Base-by-base conservation (phyloP, 1,139 yeast species). In the Saccharomyces hybrid region DNA sequence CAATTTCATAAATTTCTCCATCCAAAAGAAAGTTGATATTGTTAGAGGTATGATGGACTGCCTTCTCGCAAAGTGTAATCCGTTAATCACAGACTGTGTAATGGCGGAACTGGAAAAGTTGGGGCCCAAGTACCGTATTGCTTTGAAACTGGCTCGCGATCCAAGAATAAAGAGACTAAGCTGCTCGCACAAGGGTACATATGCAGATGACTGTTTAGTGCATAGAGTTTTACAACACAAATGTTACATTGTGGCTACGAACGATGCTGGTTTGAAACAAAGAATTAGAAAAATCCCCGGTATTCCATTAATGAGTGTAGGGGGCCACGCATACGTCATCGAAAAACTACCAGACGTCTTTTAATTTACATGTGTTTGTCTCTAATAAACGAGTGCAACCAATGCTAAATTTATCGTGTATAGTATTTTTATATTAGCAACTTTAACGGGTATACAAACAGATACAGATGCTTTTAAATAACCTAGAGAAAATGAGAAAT, bases 1-100 rank as follows among this genome's bases (percentile, higher is more conserved):
- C 49, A 93, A 93, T 75, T 95, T 93, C 73, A 88, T 93, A 71
- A 93, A 93, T 75, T 91, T 91, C 71, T 88, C 96, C 61, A 91
- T 93, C 64, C 97, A 90, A 70, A 93, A 93, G 75, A 91, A 93
- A 68, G 83, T 93, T 53, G 99, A 95, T 68, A 76, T 93, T 11
- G 93, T 90, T 16, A 80, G 91, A 64, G 99, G 97, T 7, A 85
- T 93, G 84, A 93, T 93, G 98, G 98, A 93, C 71, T 81, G 95
- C 56, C 75, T 93, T 47, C 86, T 85, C 71, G 99, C 99, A 53
- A 88, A 95, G 69, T 90, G 98, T 75, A 88, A 91, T 50, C 99
- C 99, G 4, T 81, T 91, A 51, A 84, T 93, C 49, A 93, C 99
- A 2, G 99, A 93, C 72, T 93, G 99, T 75, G 99, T 93, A 32